These are phyloP conservation scores for Xerocomellus intermedius DNA, from an alignment of 768 basidiomycete species.

Conservation along the genomic window DNA sequence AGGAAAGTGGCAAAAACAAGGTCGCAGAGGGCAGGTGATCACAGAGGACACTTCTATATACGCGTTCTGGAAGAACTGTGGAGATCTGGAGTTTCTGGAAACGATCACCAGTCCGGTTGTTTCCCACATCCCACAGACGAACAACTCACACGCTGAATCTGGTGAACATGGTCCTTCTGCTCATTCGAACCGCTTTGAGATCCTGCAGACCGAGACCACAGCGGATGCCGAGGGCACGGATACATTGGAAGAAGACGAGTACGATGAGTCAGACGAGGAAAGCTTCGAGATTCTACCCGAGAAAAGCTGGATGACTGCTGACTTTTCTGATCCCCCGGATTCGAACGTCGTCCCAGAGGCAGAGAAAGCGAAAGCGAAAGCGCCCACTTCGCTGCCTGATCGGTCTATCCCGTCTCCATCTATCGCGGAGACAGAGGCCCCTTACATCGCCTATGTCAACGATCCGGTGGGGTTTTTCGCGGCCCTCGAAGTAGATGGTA, in stretches of 20 bases:
- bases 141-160: neutral
- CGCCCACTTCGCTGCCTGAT: neutral
- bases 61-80: constrained; percentile 48
- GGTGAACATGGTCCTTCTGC: constrained; percentile 1
- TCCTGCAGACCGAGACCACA: constrained; percentile 1
- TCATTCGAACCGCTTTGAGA: constrained; percentile 18
- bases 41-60: constrained; percentile 37
- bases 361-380: neutral
- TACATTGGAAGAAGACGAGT: neutral
- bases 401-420: neutral
- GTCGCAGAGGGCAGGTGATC: constrained; percentile 22
- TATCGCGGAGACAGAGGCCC: neutral
- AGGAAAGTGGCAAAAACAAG: constrained; percentile 37
- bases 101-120: neutral
- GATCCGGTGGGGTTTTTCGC: constrained; percentile 37
- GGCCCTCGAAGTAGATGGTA: constrained; percentile 32
- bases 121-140: neutral
- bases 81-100: constrained; percentile 49
- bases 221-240: constrained; percentile 2
- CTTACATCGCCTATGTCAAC: constrained; percentile 18
- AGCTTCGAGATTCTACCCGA: constrained; percentile 13
- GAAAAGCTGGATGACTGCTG: constrained; percentile 32
- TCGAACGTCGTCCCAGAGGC: neutral
- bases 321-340: neutral
- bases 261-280: constrained; percentile 11